Evolutionary conservation across 2,329 filamentous ascomycete species (phyloP), one percentile per base, ranked within the genome.

Genomic region (Diaporthe sp.): DNA sequence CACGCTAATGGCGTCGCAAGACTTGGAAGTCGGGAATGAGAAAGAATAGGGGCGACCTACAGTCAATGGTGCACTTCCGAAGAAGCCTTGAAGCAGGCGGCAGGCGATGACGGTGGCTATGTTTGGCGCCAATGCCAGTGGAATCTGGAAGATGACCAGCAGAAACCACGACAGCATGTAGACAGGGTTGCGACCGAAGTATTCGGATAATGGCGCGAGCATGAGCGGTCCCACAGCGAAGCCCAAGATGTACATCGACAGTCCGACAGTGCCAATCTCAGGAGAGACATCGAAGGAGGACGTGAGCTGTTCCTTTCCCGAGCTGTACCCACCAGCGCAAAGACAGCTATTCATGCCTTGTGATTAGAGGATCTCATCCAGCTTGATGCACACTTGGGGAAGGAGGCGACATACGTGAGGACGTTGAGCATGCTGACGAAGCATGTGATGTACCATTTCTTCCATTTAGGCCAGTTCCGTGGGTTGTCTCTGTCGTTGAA

Each of bases 1-100:
- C 22, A 28, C 33, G 8, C 5, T 22, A 8, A 6, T 33, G 10
- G 3, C 22, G 9, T 8, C 15, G 7, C 9, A 3, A 22, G 13
- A 17, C 9, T 1, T 25, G 30, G 33, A 12, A 3, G 9, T 6
- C 19, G 45, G 64, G 30, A 19, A 17, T 19, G 22, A 25, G n/a
- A n/a, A n/a, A n/a, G n/a, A n/a, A n/a, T n/a, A 4, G n/a, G 4
- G 28, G 4, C 13, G 25, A 15, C 58, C 28, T n/a, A 66, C 61
- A 45, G 72, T 74, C 57, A 74, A 40, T 1, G 72, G 72, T 8
- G 72, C 72, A 61, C 72, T 74, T 7, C 72, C 72, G n/a, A 74
- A 74, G 66, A 74, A 74, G 45, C 72, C 72, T 4, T 60, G 54
- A 1, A 74, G 33, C 25, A 74, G 40, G 19, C 72, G 72, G 57